Evolutionary conservation across 2,329 filamentous ascomycete species (phyloP), one percentile per base, ranked within the genome.

Genomic region (Aspergillus carbonarius): DNA sequence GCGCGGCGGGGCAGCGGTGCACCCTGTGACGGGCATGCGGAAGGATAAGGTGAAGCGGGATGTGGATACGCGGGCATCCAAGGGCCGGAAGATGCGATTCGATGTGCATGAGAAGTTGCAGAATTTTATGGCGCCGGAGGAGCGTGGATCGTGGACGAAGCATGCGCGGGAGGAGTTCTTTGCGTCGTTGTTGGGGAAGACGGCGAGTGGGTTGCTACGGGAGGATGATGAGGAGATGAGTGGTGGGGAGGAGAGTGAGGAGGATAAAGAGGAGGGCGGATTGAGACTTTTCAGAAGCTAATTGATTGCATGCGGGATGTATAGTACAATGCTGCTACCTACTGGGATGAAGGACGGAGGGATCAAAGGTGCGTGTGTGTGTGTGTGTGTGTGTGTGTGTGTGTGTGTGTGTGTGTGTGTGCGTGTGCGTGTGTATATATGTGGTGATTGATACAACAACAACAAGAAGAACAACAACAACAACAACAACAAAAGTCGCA

Each of bases 81-180:
- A 98, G 77, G 95, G 95, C 5, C 83, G 95, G 51, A 97, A 97
- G 79, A 85, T 99, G 83, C 84, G 92, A 39, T 99, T 93, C 76
- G 95, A 91, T 15, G 92, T 97, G 47, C 93, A 98, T 72, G 93
- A 98, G 79, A 98, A 98, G 80, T 76, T 99, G 70, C 91, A 96
- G 78, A 97, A 97, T 75, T 98, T 98, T 72, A 97, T 97, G 92
- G 93, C 93, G 10, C 88, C 92, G 0, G 92, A 97, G 73, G 90
- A 96, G 72, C 82, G 91, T 54, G 83, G 89, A 3, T 77, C 75
- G 15, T 99, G 95, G 95, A 90, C 91, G 61, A 86, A 89, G 65
- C 83, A 85, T 60, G 92, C 93, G 56, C 86, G 92, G 59, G 91
- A 95, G 37, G 79, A 81, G 58, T 86, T 93, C 74, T 93, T 93